Conservation (phyloP, 140 eudicot genomes). For the Bidens hawaiensis region DNA sequence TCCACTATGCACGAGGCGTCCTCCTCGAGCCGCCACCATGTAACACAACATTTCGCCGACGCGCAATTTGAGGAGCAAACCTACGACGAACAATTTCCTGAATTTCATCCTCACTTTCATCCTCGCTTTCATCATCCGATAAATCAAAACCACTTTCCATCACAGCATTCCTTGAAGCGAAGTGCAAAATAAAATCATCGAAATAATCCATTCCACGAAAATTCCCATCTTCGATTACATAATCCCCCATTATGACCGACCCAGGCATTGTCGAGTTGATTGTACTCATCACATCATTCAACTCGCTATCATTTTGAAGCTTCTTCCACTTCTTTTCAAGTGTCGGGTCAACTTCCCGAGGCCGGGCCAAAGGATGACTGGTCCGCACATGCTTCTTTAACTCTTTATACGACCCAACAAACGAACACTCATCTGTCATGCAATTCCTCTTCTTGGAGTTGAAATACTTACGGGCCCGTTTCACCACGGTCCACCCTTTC, state of each 20-base stretch:
- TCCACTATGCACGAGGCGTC: conserved; percentile 18
- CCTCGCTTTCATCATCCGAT: not conserved
- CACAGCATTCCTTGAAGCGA: conserved; percentile 9
- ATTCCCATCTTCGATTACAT: conserved; percentile 38
- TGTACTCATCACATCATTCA: conserved; percentile 50
- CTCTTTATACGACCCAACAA: conserved; percentile 47
- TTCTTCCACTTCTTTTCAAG: conserved; percentile 51
- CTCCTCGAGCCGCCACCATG: conserved; percentile 29
- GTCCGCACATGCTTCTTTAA: conserved; percentile 47
- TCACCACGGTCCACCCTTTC: conserved; percentile 68
- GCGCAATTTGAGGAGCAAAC: conserved; percentile 13
- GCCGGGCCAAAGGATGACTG: conserved; percentile 46
- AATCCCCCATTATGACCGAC: conserved; percentile 45
- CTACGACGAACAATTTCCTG: conserved; percentile 8
- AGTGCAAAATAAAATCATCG: conserved; percentile 3
- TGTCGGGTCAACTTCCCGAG: conserved; percentile 54
- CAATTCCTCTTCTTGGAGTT: conserved; percentile 54
- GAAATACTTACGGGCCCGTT: conserved; percentile 51
- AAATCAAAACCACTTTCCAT: conserved; percentile 2
- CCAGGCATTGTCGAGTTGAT: conserved; percentile 59
- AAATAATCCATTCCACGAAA: conserved; percentile 11
- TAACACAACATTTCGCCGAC: conserved; percentile 17
- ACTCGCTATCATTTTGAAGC: conserved; percentile 42
- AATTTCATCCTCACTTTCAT: not conserved
- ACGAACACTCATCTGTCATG: conserved; percentile 54